Evolutionary conservation across 1,284 basidiomycete species (phyloP), one percentile per base, ranked within the genome.

Genomic region (Leccinum pseudoinsigne): DNA sequence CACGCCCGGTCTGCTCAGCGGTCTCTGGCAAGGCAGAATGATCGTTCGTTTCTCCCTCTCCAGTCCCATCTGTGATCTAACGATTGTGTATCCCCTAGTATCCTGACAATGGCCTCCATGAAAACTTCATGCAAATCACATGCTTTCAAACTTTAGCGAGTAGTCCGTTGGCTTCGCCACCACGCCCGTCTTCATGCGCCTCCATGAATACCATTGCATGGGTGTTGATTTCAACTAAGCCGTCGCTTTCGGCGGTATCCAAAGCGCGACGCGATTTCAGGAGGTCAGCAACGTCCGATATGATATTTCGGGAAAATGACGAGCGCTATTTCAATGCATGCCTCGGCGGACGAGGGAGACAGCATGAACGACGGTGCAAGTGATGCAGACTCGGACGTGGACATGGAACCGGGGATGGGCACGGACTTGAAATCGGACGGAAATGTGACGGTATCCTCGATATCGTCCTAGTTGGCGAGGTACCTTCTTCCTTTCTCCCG

Each of bases 11-110:
- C 72, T 76, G 10, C 70, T 88, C 61, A 72, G 73, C 34, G 87
- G 88, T 1, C 76, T 86, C 18, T 89, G 86, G 84, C 79, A 81
- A 55, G 88, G 88, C 7, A 76, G 84, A 11, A 80, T 87, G 77
- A 72, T 86, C 55, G 85, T 87, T 10, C 47, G 23, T 61, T 7
- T 10, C 1, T 10, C 0, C 47, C 8, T 59, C 10, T n/a, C 2
- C 9, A 0, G 12, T 36, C 38, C 4, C 2, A 68, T 14, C 67
- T 31, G 18, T 73, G 5, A 60, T 62, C n/a, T 68, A 66, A 67
- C n/a, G 40, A 2, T 23, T 10, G 2, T 59, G 4, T 50, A 50
- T 23, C 14, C 21, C 58, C 14, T 63, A 80, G 74, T 68, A 80
- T 16, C 76, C 80, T 1, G 73, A 78, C 31, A 69, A 75, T 7